Base-by-base conservation (phyloP, 2,329 filamentous ascomycete genomes). In the Verticillium nubilum region DNA sequence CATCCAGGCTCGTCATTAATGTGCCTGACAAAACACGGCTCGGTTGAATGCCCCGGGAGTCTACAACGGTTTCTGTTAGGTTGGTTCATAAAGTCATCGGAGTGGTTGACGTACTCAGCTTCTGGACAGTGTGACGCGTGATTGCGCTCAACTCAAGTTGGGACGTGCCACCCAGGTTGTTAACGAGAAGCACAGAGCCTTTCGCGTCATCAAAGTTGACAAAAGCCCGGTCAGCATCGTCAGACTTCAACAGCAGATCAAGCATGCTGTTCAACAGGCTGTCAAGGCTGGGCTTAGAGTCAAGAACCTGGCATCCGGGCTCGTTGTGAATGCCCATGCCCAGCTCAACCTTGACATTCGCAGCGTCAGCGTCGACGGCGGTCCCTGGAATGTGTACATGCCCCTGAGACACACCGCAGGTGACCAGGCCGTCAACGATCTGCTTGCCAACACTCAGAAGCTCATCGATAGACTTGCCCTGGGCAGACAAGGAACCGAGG, bases 261-360 rank as follows among this genome's bases (percentile, higher is more conserved):
- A 91, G 76, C 86, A 91, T 89, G 12, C 78, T 83, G 67, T 81
- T 78, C 26, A 86, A 73, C 47, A 86, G 69, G 35, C 78, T 74
- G 1, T 77, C 72, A 10, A 85, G 70, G 15, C 75, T 71, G n/a
- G 78, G 75, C 62, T 78, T 78, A n/a, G 42, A 23, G n/a, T 47
- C 42, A 9, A 47, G 19, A 47, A 47, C 42, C 42, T 47, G 42
- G 42, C 42, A 47, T 47, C 42, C 42, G 12, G 42, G 78, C 67
- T 86, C 84, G 64, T 89, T 89, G 70, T 90, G 87, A 65, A 90
- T 90, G 9, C 88, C 88, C 87, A 90, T 90, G 1, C 88, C 88
- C 63, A 89, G 78, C 73, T 90, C 86, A 25, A 88, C 78, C 67
- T 88, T 84, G 23, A 80, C 80, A 17, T 80, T 67, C 0, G 77